A percentile compares a stretch with the other conserved stretches of the same genome.
phyloP scores from a whole-genome alignment of 139 green algal genomes.

The Zygnema circumcarinatum region DNA sequence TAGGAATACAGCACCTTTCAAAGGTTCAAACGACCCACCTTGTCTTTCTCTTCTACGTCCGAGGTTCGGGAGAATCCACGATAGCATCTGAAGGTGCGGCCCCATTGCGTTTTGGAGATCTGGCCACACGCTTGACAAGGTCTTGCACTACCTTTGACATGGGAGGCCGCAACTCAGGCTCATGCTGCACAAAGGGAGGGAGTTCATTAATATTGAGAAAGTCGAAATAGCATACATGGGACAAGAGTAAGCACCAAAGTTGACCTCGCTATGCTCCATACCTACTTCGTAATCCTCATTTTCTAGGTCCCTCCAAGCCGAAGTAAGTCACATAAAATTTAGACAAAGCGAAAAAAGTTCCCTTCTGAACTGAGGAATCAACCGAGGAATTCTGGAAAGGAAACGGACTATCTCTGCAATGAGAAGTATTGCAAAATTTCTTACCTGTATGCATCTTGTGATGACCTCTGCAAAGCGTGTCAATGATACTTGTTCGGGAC shows the following conservation, averaged over 20 bases:
- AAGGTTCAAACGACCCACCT: not conserved
- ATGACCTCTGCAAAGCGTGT: constrained; percentile 46
- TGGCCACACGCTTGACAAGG: not conserved
- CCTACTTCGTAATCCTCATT: too few relatives aligned
- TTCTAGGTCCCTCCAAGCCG: too few relatives aligned
- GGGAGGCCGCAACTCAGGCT: constrained; percentile 45
- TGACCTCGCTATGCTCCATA: too few relatives aligned
- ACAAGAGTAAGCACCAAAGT: too few relatives aligned
- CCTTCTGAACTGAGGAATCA: too few relatives aligned
- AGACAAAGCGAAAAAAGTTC: too few relatives aligned
- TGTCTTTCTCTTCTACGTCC: not conserved
- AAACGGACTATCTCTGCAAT: too few relatives aligned
- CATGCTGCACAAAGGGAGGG: constrained; percentile 20
- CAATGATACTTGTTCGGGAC: constrained; percentile 2
- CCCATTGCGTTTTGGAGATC: not conserved
- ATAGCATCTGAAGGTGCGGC: not conserved
- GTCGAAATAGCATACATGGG: not conserved
- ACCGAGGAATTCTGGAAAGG: too few relatives aligned
- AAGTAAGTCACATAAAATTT: too few relatives aligned
- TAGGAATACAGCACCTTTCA: not conserved
- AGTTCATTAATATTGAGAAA: not conserved
- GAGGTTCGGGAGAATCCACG: not conserved
- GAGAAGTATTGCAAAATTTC: too few relatives aligned
- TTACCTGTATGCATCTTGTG: constrained; percentile 47
- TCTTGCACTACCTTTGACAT: constrained; percentile 46